Evolutionary conservation across 192 early-diverging fungal genomes (phyloP), one percentile per base, ranked within the genome.

Genomic region (Anaeromyces robustus): DNA sequence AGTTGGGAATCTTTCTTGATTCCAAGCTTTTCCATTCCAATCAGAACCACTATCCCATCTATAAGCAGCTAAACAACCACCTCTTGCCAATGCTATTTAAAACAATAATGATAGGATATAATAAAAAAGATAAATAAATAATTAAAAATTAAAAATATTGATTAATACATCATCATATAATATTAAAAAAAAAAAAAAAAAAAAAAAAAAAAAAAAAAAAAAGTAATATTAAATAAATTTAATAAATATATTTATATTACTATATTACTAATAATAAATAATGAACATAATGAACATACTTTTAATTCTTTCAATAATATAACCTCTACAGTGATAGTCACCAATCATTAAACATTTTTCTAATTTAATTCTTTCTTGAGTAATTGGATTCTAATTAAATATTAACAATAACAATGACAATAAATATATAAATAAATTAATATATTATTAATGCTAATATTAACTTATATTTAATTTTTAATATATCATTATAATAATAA

Each of bases 321-420:
- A 84, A 4, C 29, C 39, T 17, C 87, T 84, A 77, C 80, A 85
- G n/a, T 78, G 28, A 34, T 84, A 85, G 29, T 83, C 81, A 28
- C 85, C 83, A 29, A 87, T 77, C 4, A 77, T 83, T 12, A 87
- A 82, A 78, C 86, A 82, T 29, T 81, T 83, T 83, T 87, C 87
- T 41, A 87, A 79, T 41, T 85, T 87, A 26, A 86, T 30, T 17
- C 87, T 77, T 77, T 87, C 87, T 81, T 85, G 84, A 28, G 83
- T 83, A 29, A 85, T 4, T 32, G 83, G 83, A 52, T 81, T 29
- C 85, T 85, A 5, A 29, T 34, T 34, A 7, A 34, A 34, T 34
- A 7, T 7, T 7, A 34, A 34, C 3, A 34, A 34, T 34, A 34
- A 34, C 3, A 34, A 7, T 7, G 12, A 41, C 1, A 41, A 16